Conservation (phyloP, 495 filamentous ascomycete genomes). For the Penicillium desertorum region DNA sequence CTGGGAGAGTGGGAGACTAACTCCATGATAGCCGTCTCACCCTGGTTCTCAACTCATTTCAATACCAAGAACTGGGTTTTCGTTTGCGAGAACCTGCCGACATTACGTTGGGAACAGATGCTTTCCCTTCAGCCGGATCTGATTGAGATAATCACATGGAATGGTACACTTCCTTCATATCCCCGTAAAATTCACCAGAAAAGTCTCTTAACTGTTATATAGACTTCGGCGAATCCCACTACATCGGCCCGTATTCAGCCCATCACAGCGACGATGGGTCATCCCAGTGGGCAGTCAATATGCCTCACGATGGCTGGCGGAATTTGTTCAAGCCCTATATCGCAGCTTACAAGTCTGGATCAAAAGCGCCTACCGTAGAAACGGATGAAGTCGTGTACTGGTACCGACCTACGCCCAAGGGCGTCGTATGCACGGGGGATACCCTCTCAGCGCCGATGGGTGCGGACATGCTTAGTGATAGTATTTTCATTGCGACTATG, state of each 20-base stretch:
- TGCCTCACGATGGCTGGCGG: conserved; percentile 29
- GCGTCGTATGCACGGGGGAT: conserved; percentile 21
- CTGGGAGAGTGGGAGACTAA: background rate
- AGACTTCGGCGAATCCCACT: conserved; percentile 61
- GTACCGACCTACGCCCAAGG: conserved; percentile 45
- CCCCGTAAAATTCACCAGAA: background rate
- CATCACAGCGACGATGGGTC: conserved; percentile 55
- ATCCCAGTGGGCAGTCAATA: conserved; percentile 56
- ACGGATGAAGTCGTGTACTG: conserved; percentile 46
- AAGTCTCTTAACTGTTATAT: background rate
- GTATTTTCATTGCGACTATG: conserved; percentile 55
- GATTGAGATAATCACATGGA: conserved; percentile 64
- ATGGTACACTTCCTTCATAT: conserved; percentile 19
- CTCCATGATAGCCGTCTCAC: conserved; percentile 28
- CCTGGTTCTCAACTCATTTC: conserved; percentile 45
- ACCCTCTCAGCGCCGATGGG: conserved; percentile 25
- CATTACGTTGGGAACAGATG: conserved; percentile 52
- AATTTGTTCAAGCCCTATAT: conserved; percentile 22
- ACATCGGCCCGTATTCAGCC: conserved; percentile 44
- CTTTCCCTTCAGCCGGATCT: conserved; percentile 45
- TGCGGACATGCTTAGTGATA: conserved; percentile 41
- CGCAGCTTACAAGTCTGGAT: conserved; percentile 13
- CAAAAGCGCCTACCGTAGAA: background rate
- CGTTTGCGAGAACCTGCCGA: conserved; percentile 36
- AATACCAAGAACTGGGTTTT: conserved; percentile 53